These are phyloP conservation scores for Candida sphagnicola DNA, from an alignment of 805 yeast species.

Conservation along the genomic window DNA sequence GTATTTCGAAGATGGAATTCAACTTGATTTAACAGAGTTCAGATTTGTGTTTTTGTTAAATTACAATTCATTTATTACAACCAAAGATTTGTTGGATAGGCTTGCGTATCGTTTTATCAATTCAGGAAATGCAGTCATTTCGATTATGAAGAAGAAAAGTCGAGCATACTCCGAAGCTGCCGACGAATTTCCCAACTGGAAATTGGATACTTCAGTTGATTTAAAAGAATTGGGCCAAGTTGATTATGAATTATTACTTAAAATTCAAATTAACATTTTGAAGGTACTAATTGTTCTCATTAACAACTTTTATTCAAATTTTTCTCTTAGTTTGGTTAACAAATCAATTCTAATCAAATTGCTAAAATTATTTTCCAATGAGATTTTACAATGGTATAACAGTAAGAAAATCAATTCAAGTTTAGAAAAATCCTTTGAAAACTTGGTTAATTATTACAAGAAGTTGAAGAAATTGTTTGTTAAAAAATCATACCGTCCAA, in stretches of 20 bases:
- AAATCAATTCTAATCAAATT: constrained; percentile 60
- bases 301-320: constrained; percentile 69
- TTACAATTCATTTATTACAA: constrained; percentile 36
- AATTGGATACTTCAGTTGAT: constrained; percentile 30
- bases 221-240: constrained; percentile 43
- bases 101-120: constrained; percentile 39
- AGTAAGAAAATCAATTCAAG: constrained; percentile 34
- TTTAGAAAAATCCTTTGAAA: constrained; percentile 34
- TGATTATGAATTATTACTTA: constrained; percentile 65
- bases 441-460: constrained; percentile 49
- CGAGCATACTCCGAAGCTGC: constrained; percentile 10
- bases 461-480: constrained; percentile 66
- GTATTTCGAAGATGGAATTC: constrained; percentile 44
- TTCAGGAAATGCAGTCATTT: constrained; percentile 42
- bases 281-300: constrained; percentile 73
- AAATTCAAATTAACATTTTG: constrained; percentile 76
- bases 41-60: constrained; percentile 39
- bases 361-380: constrained; percentile 64
- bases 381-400: constrained; percentile 48
- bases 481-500: constrained; percentile 66
- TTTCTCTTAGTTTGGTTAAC: constrained; percentile 62
- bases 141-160: constrained; percentile 35
- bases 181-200: constrained; percentile 60
- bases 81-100: constrained; percentile 35
- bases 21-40: constrained; percentile 36